Percentiles rank a stretch among this genome's conserved stretches.
phyloP scores from a whole-genome alignment of 768 basidiomycete genomes.

The Tulasnella calospora region DNA sequence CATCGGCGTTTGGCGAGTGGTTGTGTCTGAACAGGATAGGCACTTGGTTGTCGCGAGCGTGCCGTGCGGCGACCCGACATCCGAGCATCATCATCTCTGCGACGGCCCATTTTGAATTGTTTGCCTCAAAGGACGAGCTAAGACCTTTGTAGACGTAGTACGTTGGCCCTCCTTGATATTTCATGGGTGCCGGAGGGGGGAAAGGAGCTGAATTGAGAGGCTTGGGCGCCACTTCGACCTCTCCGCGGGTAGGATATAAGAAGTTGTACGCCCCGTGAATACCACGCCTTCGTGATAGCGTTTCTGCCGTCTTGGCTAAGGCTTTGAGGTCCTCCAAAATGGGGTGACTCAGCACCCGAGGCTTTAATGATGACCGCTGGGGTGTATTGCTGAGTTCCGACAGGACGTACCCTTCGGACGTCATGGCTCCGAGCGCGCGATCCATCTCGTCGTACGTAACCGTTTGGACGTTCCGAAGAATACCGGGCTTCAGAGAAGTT shows the following conservation, averaged over 20 bases:
- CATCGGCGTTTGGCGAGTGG: background rate
- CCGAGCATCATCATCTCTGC: conserved; percentile 22
- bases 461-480: conserved; percentile 62
- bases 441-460: conserved; percentile 70
- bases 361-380: background rate
- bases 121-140: background rate
- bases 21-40: background rate
- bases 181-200: background rate
- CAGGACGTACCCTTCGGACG: background rate
- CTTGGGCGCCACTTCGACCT: background rate
- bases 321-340: background rate
- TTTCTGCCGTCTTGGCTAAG: background rate
- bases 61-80: conserved; percentile 8
- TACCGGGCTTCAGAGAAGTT: conserved; percentile 60
- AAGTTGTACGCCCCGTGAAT: conserved; percentile 3
- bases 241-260: background rate
- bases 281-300: background rate
- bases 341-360: background rate
- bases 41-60: conserved; percentile 6
- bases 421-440: conserved; percentile 39
- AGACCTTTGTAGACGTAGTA: conserved; percentile 3
- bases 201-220: conserved; percentile 1
- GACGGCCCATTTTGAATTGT: conserved; percentile 22
- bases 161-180: conserved; percentile 7
- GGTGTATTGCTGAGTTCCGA: background rate